phyloP scores from a whole-genome alignment of 202 grass and related monocot species.

The Setaria italica region DNA sequence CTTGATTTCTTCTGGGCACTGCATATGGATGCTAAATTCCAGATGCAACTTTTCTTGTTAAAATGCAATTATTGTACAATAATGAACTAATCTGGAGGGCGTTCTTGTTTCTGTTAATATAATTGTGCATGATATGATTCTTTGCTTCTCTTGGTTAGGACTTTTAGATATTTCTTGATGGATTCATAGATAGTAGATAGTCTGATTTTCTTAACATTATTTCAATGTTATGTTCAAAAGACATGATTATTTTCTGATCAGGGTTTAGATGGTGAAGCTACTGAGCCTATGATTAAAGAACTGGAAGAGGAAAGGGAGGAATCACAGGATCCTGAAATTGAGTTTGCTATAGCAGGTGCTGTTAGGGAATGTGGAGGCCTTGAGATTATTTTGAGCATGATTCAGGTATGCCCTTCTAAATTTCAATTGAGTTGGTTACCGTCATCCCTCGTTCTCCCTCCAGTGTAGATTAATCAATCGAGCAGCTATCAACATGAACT shows the following conservation, averaged over 20 bases:
- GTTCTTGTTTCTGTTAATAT: conserved; percentile 30
- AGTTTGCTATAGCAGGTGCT: conserved; percentile 95
- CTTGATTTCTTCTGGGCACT: background rate
- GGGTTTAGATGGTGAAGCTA: conserved; percentile 99
- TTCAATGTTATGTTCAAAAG: conserved; percentile 22
- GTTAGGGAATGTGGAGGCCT: conserved; percentile 95
- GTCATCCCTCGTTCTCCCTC: background rate
- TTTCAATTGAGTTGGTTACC: conserved; percentile 19
- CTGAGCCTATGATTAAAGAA: conserved; percentile 99
- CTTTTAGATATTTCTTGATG: background rate
- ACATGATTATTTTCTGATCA: conserved; percentile 49
- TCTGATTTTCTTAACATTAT: conserved; percentile 27
- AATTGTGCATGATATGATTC: conserved; percentile 37
- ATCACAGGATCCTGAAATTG: conserved; percentile 96
- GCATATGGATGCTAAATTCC: background rate
- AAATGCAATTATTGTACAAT: conserved; percentile 25
- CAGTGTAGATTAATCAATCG: background rate
- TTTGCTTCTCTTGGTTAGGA: background rate
- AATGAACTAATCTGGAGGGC: conserved; percentile 11
- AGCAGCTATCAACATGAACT: conserved; percentile 24
- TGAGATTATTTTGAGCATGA: conserved; percentile 98
- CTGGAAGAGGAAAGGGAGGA: conserved; percentile 99
- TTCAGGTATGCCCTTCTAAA: conserved; percentile 70
- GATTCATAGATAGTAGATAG: background rate
- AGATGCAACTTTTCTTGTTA: background rate